Base-by-base conservation (phyloP, 176 grass and related monocot species). In the Dendrocalamus sinicus region DNA sequence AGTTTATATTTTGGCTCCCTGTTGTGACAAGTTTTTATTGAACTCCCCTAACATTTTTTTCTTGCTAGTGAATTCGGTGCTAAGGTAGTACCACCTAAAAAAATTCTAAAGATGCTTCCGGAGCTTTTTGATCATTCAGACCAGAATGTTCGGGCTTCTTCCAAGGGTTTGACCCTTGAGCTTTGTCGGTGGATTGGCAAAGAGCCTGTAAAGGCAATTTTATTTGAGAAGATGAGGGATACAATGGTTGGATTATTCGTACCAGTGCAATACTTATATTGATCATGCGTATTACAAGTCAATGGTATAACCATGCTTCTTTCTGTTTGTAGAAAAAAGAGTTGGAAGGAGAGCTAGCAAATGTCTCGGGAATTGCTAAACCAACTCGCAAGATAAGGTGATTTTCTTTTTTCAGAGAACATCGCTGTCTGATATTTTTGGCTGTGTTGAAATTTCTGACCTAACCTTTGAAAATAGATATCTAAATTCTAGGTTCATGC, bases 321-420 rank as follows among this genome's bases (percentile, higher is more conserved):
- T 45, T 83, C 35, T 76, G 9, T 94, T 77, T 89, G 72, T 83
- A 99, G 97, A 99, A 96, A 96, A 99, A 99, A 91, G 97, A 99
- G 76, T 80, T 99, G 88, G 97, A 99, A 84, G 94, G 92, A 47
- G 97, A 99, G 52, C 70, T 99, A 55, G 92, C 90, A 72, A 96
- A 99, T 19, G 94, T 96, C 52, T 91, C 90, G 0, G 94, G 97
- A 63, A 62, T 86, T 80, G 90, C 92, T 81, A 94, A 91, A 50
- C 97, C 97, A 77, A 94, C 94, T 83, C 97, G 97, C 39, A 99
- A 99, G 87, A 96, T 99, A 99, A 96, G 97, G 97, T 99, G 60
- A 71, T 65, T 47, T 20, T 60, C 22, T 24, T 62, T n/a, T 10
- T 55, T 81, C 30, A 5, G 41, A 20, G 17, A 74, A 13, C 16